Evolutionary conservation across 768 basidiomycete species (phyloP).

Genomic region (Tylopilus felleus): DNA sequence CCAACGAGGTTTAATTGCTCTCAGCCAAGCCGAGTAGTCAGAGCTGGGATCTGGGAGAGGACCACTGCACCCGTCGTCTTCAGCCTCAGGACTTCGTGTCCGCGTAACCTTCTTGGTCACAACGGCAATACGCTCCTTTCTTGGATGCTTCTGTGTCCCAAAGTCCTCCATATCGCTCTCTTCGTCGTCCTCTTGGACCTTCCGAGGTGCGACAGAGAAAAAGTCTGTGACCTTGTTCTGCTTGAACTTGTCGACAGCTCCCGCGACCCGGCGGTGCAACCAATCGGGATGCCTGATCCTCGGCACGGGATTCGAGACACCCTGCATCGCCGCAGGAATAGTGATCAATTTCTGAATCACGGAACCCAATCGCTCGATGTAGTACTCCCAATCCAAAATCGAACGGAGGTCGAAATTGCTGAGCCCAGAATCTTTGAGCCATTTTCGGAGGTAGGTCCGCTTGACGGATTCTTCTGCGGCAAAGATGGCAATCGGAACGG

Average conservation of each 20-base stretch:
- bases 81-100: constrained; percentile 42
- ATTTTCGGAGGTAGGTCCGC: constrained; percentile 85
- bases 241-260: constrained; percentile 92
- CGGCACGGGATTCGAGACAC: constrained; percentile 93
- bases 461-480: constrained; percentile 92
- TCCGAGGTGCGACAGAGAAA: constrained; percentile 44
- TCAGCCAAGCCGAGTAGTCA: constrained; percentile 76
- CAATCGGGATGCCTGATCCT: constrained; percentile 96
- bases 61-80: constrained; percentile 19
- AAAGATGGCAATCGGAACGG: constrained; percentile 96
- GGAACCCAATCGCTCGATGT: constrained; percentile 94
- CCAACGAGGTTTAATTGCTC: constrained; percentile 77
- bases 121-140: constrained; percentile 47
- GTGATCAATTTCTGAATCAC: constrained; percentile 99
- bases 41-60: constrained; percentile 60
- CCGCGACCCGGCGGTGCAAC: constrained; percentile 88
- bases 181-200: constrained; percentile 1
- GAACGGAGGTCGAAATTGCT: constrained; percentile 86
- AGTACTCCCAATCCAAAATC: constrained; percentile 97
- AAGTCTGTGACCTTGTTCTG: constrained; percentile 98
- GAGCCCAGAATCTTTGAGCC: constrained; percentile 92
- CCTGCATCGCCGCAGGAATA: constrained; percentile 98
- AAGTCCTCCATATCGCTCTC: constrained; percentile 64
- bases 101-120: constrained; percentile 49
- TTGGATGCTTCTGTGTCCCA: constrained; percentile 23